A percentile compares a stretch with the other conserved stretches of the same genome.
phyloP scores from a whole-genome alignment of 108 stramenopile genomes.

The Cyclostephanos tholiformis region DNA sequence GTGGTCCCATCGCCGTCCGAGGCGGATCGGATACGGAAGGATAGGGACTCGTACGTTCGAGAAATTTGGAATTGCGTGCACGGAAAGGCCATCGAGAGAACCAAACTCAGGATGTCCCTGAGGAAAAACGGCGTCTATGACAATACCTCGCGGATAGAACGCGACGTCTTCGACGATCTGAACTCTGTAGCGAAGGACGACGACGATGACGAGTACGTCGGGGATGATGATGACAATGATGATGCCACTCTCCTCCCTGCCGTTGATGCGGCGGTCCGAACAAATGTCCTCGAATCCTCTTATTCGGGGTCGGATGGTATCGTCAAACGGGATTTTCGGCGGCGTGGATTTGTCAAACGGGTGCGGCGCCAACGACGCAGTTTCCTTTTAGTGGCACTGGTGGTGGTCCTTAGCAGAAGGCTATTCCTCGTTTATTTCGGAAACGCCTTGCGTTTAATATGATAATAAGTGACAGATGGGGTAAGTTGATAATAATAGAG shows the following conservation, averaged over 20 bases:
- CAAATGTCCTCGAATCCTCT: background rate
- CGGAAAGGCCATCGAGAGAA: conserved; percentile 28
- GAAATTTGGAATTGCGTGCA: conserved; percentile 35
- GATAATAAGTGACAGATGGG: too few relatives aligned
- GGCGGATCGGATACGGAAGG: conserved; percentile 1
- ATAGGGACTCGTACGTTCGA: conserved; percentile 7
- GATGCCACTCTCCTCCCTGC: background rate
- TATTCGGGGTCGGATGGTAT: background rate
- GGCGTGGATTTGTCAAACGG: conserved; percentile 12
- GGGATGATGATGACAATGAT: background rate
- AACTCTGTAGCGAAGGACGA: background rate
- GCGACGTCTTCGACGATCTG: background rate
- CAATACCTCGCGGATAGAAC: background rate
- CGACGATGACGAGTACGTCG: background rate
- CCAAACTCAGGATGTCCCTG: conserved; percentile 19
- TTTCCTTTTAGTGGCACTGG: conserved; percentile 20
- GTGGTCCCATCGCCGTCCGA: background rate
- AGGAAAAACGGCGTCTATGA: background rate
- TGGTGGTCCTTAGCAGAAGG: conserved; percentile 23
- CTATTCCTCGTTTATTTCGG: conserved; percentile 27
- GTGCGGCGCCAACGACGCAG: conserved; percentile 19
- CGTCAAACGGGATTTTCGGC: conserved; percentile 9
- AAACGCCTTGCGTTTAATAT: conserved; percentile 28
- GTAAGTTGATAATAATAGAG: background rate
- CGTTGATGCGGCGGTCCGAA: background rate